Evolutionary conservation across 73 alveolate species (phyloP).

Genomic region (Paramecium caudatum): DNA sequence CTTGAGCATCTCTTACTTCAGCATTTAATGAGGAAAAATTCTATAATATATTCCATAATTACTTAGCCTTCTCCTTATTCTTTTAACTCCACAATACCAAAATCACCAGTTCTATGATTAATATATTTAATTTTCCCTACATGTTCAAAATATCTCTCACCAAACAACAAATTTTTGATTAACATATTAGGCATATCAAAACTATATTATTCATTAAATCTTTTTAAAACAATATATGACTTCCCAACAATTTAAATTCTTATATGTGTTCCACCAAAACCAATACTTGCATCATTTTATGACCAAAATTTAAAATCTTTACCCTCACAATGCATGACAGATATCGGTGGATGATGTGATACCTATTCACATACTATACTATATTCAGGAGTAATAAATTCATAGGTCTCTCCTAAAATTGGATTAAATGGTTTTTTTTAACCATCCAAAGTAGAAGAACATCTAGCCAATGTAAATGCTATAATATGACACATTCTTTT

Average conservation of each 20-base stretch:
- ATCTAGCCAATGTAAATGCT: slow-evolving; percentile 78
- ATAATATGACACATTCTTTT: slow-evolving; percentile 76
- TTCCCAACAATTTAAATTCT: slow-evolving; percentile 65
- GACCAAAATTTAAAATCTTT: slow-evolving; percentile 76
- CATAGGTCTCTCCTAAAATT: slow-evolving; percentile 85
- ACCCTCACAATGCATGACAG: slow-evolving; percentile 88
- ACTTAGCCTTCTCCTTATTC: slow-evolving; percentile 51
- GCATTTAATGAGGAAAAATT: too few relatives aligned
- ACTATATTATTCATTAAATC: slow-evolving; percentile 65
- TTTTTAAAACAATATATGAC: slow-evolving; percentile 71
- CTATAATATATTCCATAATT: too few relatives aligned
- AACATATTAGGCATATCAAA: slow-evolving; percentile 43
- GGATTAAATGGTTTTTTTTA: slow-evolving; percentile 87
- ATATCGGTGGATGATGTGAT: slow-evolving; percentile 88
- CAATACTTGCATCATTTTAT: slow-evolving; percentile 48
- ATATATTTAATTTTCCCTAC: slow-evolving; percentile 21
- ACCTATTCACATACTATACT: slow-evolving; percentile 80
- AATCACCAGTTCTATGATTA: slow-evolving; percentile 43
- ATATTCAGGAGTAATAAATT: slow-evolving; percentile 74
- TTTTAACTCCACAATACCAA: background rate
- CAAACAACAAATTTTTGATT: slow-evolving; percentile 22
- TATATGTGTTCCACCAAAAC: slow-evolving; percentile 78
- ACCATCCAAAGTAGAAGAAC: slow-evolving; percentile 78
- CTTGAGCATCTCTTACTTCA: slow-evolving; percentile 7
- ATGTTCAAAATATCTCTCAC: slow-evolving; percentile 59